A percentile compares a stretch with the other conserved stretches of the same genome.
Conservation (phyloP, 2,329 filamentous ascomycete species). For the Verticillium nubilum region DNA sequence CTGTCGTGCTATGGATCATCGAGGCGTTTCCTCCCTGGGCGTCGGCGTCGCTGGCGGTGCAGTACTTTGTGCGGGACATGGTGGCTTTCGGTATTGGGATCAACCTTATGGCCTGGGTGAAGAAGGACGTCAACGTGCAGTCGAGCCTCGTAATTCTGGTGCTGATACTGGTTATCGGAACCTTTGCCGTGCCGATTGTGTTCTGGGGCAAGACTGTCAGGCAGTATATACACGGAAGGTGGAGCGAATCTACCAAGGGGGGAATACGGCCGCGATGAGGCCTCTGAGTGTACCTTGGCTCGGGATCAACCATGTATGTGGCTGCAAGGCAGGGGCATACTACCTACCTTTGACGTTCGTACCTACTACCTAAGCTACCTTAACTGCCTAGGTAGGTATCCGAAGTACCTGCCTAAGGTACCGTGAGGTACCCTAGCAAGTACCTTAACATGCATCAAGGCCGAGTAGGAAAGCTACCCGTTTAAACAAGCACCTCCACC, state of each 20-base stretch:
- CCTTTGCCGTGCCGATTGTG: slow-evolving; percentile 16
- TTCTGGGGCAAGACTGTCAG: slow-evolving; percentile 20
- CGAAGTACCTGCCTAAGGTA: no score
- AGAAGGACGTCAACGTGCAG: background rate
- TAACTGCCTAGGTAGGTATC: no score
- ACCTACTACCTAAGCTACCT: no score
- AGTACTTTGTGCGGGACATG: background rate
- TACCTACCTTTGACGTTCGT: no score
- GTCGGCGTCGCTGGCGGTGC: slow-evolving; percentile 9
- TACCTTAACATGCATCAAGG: no score
- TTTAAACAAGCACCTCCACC: no score
- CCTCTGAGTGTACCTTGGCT: no score
- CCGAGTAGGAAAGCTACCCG: no score
- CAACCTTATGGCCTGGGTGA: slow-evolving; percentile 1
- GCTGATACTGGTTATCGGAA: slow-evolving; percentile 12
- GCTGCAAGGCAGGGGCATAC: no score
- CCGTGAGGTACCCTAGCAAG: no score
- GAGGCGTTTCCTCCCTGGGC: slow-evolving; percentile 21
- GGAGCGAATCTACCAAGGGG: slow-evolving; percentile 16
- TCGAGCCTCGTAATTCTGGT: background rate
- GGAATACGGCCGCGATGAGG: slow-evolving; percentile 16
- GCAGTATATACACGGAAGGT: slow-evolving; percentile 17
- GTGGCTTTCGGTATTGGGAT: background rate
- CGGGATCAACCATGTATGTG: no score
- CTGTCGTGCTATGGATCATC: slow-evolving; percentile 18